Conservation (phyloP, 2,329 filamentous ascomycete genomes). For the Colletotrichum tofieldiae region DNA sequence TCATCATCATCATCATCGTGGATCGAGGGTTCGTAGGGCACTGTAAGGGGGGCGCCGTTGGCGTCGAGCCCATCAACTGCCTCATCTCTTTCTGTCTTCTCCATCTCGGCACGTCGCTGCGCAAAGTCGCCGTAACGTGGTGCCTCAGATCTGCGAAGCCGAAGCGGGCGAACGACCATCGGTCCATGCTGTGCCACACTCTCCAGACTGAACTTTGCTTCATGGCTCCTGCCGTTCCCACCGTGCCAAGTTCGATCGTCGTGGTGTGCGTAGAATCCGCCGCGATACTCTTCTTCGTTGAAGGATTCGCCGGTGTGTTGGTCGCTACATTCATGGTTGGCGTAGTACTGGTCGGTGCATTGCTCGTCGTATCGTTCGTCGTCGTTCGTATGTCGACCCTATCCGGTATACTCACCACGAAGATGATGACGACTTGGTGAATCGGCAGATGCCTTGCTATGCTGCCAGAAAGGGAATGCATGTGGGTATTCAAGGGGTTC, state of each 20-base stretch:
- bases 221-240: conserved; percentile 21
- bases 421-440: conserved; percentile 58
- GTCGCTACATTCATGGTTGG: conserved; percentile 46
- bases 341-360: conserved; percentile 42
- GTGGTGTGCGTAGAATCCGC: conserved; percentile 37
- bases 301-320: not conserved
- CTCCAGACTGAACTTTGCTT: conserved; percentile 29
- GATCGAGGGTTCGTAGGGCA: conserved; percentile 62
- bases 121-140: conserved; percentile 23
- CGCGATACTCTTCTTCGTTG: not conserved
- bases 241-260: conserved; percentile 36
- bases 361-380: conserved; percentile 48
- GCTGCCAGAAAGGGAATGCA: conserved; percentile 46
- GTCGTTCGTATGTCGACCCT: conserved; percentile 43
- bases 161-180: conserved; percentile 31
- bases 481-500: conserved; percentile 54
- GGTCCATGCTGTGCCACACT: conserved; percentile 30
- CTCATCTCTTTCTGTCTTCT: conserved; percentile 44
- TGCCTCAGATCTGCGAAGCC: conserved; percentile 13
- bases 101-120: conserved; percentile 35
- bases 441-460: conserved; percentile 53
- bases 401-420: conserved; percentile 63
- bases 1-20: conserved; percentile 49
- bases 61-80: conserved; percentile 42
- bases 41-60: conserved; percentile 53